Base-by-base conservation (phyloP, 345 rosid genomes). In the Gossypium ekmanianum region DNA sequence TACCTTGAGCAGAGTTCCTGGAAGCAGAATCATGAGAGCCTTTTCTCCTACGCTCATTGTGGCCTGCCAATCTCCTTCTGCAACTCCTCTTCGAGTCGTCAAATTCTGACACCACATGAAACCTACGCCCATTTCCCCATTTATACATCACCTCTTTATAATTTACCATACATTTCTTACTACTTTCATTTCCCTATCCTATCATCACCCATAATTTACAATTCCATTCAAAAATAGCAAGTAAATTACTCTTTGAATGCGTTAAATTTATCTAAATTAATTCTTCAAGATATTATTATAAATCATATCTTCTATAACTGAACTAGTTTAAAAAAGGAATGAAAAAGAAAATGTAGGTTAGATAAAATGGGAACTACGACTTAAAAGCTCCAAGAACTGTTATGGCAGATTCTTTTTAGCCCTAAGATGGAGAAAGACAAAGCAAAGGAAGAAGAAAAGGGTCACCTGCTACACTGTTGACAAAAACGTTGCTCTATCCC, bases 381-480 rank as follows among this genome's bases (percentile, higher is more conserved):
- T 34, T 5, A 34, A 5, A 34, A 34, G 41, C 41, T 34, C 41
- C 41, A 34, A 34, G 41, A 34, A 34, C 41, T 34, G 41, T 6
- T 6, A 34, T 4, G 41, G 41, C 41, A 34, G 41, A 34, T 34
- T 34, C 41, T n/a, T 52, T 52, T 52, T 52, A 52, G 56, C 17
- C 56, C 18, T 52, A 52, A 14, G 7, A 55, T 55, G 59, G 24
- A 55, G 9, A 56, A 56, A 3, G 11, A 34, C 0, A 41, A 47
- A 22, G 17, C 2, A 71, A 57, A 50, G 4, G 13, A 13, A 48
- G 29, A 61, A 59, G 26, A 58, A 57, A 20, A 47, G n/a, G 9
- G 55, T 79, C 80, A 89, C 98, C 97, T 84, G 84, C 98, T 93
- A 80, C 98, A 93, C 78, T 93, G 97, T 81, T 93, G 98, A 75